Evolutionary conservation across 305 asterid genomes (phyloP).

Genomic region (Euphrasia arctica): DNA sequence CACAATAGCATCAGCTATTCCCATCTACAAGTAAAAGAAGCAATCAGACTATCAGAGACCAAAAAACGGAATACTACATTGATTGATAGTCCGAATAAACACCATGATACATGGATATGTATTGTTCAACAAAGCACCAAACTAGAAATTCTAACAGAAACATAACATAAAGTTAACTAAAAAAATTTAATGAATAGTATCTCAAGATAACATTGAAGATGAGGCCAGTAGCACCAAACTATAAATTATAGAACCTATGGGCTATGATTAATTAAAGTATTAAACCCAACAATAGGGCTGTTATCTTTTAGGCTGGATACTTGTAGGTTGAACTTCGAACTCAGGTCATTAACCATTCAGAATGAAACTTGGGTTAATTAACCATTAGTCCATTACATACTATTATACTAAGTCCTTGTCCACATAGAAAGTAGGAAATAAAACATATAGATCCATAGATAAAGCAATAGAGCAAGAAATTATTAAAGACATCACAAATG

Average conservation of each 20-base stretch:
- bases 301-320: not conserved
- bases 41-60: not conserved
- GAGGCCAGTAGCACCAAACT: not conserved
- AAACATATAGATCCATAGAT: not conserved
- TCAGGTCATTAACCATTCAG: too few species aligned
- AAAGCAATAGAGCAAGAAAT: not conserved
- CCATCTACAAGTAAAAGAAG: conserved; percentile 49
- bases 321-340: not conserved
- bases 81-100: not conserved
- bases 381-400: too few species aligned
- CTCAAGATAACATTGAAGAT: not conserved
- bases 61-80: not conserved
- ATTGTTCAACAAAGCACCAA: conserved; percentile 3
- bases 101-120: not conserved
- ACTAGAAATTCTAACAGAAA: not conserved
- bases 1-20: conserved; percentile 88
- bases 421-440: not conserved
- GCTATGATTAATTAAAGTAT: conserved; percentile 4
- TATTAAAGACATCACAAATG: not conserved
- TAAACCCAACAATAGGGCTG: not conserved
- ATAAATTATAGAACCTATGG: not conserved
- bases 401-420: not conserved
- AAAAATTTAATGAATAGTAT: not conserved
- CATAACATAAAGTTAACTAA: not conserved
- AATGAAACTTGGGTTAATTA: too few species aligned